Conservation (phyloP, 805 yeast species). For the Candida koratica region DNA sequence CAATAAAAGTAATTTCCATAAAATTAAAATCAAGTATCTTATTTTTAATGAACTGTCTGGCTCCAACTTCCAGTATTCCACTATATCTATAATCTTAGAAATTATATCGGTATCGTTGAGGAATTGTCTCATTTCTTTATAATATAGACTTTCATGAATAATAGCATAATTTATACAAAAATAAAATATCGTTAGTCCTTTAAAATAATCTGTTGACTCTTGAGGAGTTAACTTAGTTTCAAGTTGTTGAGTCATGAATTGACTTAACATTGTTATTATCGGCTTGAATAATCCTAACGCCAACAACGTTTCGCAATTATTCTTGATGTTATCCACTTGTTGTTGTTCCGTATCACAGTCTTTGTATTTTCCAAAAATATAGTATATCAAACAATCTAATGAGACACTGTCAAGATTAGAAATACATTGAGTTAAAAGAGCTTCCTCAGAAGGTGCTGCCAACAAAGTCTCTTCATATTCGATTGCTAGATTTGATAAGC, state of each 20-base stretch:
- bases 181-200: conserved; percentile 33
- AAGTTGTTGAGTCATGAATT: conserved; percentile 8
- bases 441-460: background rate
- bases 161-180: conserved; percentile 21
- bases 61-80: conserved; percentile 68
- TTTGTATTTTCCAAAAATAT: conserved; percentile 23
- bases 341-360: conserved; percentile 12
- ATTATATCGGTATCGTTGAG: conserved; percentile 39
- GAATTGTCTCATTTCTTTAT: conserved; percentile 13
- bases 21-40: conserved; percentile 51
- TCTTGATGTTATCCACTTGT: conserved; percentile 16
- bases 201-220: conserved; percentile 18
- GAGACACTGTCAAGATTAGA: background rate
- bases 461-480: conserved; percentile 4
- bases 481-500: conserved; percentile 1
- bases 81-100: conserved; percentile 40
- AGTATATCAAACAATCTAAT: conserved; percentile 21
- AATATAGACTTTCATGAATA: conserved; percentile 1
- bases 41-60: conserved; percentile 40
- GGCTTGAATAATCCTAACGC: conserved; percentile 7
- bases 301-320: conserved; percentile 10
- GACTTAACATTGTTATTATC: background rate
- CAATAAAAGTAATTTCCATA: conserved; percentile 52
- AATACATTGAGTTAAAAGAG: conserved; percentile 3
- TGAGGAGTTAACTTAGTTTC: conserved; percentile 7